phyloP scores from a whole-genome alignment of 2,329 filamentous ascomycete species.

The Nemania abortiva region DNA sequence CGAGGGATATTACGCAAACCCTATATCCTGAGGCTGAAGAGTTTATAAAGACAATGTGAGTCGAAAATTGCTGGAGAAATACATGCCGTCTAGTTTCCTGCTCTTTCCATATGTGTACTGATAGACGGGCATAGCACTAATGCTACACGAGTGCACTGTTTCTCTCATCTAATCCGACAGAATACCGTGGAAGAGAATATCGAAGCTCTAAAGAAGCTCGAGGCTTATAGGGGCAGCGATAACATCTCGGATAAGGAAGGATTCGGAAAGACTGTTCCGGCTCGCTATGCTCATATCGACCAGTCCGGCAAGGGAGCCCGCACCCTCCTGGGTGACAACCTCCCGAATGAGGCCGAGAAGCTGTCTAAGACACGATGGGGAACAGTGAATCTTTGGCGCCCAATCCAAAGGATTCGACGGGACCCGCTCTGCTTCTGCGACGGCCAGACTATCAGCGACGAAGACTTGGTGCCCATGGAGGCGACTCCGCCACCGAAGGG shows the following conservation, averaged over 20 bases:
- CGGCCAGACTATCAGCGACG: slow-evolving; percentile 29
- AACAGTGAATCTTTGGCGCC: slow-evolving; percentile 37
- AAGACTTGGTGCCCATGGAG: slow-evolving; percentile 31
- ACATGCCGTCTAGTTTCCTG: neutral
- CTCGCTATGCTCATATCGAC: slow-evolving; percentile 33
- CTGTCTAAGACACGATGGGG: slow-evolving; percentile 33
- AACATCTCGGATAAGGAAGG: slow-evolving; percentile 29
- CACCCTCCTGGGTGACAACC: slow-evolving; percentile 20
- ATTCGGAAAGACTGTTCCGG: slow-evolving; percentile 29
- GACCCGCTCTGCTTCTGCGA: slow-evolving; percentile 35
- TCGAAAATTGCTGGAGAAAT: neutral
- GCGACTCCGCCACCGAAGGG: slow-evolving; percentile 25
- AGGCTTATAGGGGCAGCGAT: slow-evolving; percentile 21
- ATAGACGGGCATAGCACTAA: slow-evolving; percentile 4
- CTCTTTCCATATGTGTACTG: neutral
- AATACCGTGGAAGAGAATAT: slow-evolving; percentile 29
- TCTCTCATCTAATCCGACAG: slow-evolving; percentile 35
- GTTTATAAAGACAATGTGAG: slow-evolving; percentile 36
- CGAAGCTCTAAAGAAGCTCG: slow-evolving; percentile 25
- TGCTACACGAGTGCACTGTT: slow-evolving; percentile 35
- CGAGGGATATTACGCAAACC: slow-evolving; percentile 11
- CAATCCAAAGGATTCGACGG: slow-evolving; percentile 26
- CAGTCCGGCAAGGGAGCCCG: slow-evolving; percentile 33
- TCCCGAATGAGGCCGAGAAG: slow-evolving; percentile 32
- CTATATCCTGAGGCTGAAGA: slow-evolving; percentile 31